phyloP scores from a whole-genome alignment of 2,329 filamentous ascomycete genomes.

The Blumeria graminis region DNA sequence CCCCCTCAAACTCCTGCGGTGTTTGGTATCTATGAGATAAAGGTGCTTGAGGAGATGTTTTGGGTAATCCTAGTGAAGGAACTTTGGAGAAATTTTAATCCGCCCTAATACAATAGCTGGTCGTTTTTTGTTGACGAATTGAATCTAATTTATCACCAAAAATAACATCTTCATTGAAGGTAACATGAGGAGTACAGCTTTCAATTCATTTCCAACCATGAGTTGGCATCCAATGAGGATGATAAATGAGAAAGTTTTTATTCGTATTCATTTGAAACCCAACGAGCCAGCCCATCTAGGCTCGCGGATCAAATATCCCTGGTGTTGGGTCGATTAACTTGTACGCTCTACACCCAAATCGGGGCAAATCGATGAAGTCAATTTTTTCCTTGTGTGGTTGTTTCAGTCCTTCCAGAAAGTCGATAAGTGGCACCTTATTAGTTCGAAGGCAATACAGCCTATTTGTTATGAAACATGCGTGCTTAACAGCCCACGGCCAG shows the following conservation, averaged over 20 bases:
- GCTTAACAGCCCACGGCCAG: neutral
- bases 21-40: too few species aligned
- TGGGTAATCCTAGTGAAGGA: too few species aligned
- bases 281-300: neutral
- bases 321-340: neutral
- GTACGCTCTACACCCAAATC: neutral
- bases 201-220: neutral
- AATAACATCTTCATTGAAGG: neutral
- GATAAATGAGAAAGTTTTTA: neutral
- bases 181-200: neutral
- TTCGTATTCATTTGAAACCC: neutral
- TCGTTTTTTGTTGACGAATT: neutral
- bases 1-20: too few species aligned
- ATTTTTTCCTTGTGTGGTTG: neutral
- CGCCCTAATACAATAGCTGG: neutral
- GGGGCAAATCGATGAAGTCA: neutral
- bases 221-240: neutral
- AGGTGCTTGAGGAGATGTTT: too few species aligned
- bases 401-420: neutral
- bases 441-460: neutral
- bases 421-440: neutral
- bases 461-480: neutral
- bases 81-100: neutral
- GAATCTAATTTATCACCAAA: neutral
- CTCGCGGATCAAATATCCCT: neutral